A percentile compares a stretch with the other conserved stretches of the same genome.
These are phyloP conservation scores for Mycena sp. DNA, from an alignment of 1,284 basidiomycete genomes.

Conservation along the genomic window DNA sequence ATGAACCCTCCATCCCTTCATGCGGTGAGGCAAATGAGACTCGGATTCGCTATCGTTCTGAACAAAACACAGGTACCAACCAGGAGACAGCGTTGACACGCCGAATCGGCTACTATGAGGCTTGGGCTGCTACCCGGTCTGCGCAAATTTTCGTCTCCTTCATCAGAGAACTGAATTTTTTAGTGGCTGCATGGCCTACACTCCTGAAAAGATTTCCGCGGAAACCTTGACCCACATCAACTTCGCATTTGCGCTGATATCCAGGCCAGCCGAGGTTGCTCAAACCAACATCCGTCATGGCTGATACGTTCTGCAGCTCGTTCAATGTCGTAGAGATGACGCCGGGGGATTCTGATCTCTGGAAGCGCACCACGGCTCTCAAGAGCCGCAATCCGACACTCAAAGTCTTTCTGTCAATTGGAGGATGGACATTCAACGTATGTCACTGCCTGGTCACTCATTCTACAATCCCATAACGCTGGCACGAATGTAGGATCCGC, in stretches of 20 bases:
- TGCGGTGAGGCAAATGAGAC: background rate
- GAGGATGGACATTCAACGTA: conserved; percentile 38
- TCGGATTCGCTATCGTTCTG: background rate
- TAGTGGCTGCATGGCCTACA: conserved; percentile 12
- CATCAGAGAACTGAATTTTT: background rate
- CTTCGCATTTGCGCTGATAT: conserved; percentile 38
- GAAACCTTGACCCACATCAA: conserved; percentile 14
- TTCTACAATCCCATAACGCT: background rate
- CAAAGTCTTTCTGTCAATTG: conserved; percentile 36
- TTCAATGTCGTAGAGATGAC: conserved; percentile 34
- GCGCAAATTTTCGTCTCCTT: background rate
- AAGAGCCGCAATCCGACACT: conserved; percentile 32
- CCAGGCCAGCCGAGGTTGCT: too few species aligned
- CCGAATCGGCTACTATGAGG: conserved; percentile 21
- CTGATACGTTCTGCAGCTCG: background rate
- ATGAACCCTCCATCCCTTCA: background rate
- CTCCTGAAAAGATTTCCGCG: conserved; percentile 9
- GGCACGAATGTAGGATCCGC: conserved; percentile 14
- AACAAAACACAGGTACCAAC: background rate
- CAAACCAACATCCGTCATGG: too few species aligned
- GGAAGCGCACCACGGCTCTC: conserved; percentile 34
- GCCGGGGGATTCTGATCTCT: conserved; percentile 29
- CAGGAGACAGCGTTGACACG: background rate
- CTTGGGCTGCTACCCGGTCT: background rate
- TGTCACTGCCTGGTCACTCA: too few species aligned